These are phyloP conservation scores for Pleurotus pulmonarius DNA, from an alignment of 768 basidiomycete genomes.

Conservation along the genomic window DNA sequence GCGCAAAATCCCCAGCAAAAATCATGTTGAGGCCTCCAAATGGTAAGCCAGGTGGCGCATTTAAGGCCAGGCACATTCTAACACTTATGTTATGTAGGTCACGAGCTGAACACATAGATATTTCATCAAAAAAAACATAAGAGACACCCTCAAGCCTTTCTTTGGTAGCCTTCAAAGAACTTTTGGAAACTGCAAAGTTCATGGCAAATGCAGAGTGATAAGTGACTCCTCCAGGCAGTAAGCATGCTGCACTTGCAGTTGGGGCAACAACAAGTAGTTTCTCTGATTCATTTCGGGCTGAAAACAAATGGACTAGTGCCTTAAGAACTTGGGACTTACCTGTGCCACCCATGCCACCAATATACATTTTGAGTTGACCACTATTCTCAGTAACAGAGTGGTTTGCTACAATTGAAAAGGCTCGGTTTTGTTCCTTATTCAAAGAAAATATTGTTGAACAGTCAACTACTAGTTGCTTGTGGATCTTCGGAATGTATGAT, in stretches of 20 bases:
- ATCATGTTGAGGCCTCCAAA: conserved; percentile 30
- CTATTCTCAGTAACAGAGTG: conserved; percentile 13
- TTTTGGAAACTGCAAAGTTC: not conserved
- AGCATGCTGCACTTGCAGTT: conserved; percentile 21
- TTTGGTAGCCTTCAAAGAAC: conserved; percentile 1
- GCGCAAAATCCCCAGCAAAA: conserved; percentile 31
- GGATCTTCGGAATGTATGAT: not conserved
- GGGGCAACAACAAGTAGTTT: conserved; percentile 21
- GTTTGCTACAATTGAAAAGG: conserved; percentile 25
- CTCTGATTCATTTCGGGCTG: conserved; percentile 19
- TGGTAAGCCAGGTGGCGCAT: conserved; percentile 10
- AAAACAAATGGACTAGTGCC: conserved; percentile 21
- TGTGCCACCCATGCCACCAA: conserved; percentile 30
- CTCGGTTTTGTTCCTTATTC: conserved; percentile 26
- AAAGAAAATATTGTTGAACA: conserved; percentile 9
- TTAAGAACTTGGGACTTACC: conserved; percentile 29
- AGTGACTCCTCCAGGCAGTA: conserved; percentile 18
- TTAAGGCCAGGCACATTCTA: conserved; percentile 18
- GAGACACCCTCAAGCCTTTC: conserved; percentile 19
- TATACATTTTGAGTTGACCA: conserved; percentile 25
- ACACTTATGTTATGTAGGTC: conserved; percentile 27
- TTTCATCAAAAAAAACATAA: conserved; percentile 37
- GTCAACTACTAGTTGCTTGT: not conserved
- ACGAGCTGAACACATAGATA: conserved; percentile 35
- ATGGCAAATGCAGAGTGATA: conserved; percentile 17